Evolutionary conservation across 495 filamentous ascomycete species (phyloP).

Genomic region (Astrocystis sublimbata): DNA sequence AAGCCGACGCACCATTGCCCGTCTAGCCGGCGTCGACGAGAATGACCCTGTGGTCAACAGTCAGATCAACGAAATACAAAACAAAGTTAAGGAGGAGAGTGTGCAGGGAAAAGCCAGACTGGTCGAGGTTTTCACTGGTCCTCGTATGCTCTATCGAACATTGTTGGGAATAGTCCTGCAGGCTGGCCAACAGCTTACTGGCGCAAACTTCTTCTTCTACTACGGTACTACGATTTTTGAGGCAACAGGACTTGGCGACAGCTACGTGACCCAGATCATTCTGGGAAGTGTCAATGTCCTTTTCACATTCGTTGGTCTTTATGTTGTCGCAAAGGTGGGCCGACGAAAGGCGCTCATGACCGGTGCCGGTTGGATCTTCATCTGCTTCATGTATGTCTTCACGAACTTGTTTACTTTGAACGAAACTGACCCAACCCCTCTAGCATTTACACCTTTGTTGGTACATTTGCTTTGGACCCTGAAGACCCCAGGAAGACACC

Average conservation of each 20-base stretch:
- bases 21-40: constrained; percentile 66
- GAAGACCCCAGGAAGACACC: constrained; percentile 54
- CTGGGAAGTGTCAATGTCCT: constrained; percentile 69
- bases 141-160: constrained; percentile 72
- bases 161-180: constrained; percentile 69
- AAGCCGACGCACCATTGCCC: constrained; percentile 67
- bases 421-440: background rate
- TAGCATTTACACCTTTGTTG: constrained; percentile 67
- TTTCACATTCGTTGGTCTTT: constrained; percentile 65
- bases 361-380: constrained; percentile 66
- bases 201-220: constrained; percentile 61
- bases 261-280: constrained; percentile 69
- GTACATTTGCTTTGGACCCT: constrained; percentile 55
- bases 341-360: constrained; percentile 66
- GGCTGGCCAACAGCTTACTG: constrained; percentile 65
- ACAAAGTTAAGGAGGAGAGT: constrained; percentile 62
- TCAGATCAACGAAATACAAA: constrained; percentile 74
- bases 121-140: constrained; percentile 70
- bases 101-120: constrained; percentile 58
- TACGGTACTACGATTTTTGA: constrained; percentile 60
- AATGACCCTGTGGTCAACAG: constrained; percentile 64
- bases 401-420: background rate
- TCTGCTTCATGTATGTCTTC: constrained; percentile 60
- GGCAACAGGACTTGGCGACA: constrained; percentile 62
- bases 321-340: constrained; percentile 67